phyloP scores from a whole-genome alignment of 1,284 basidiomycete species.

The Phaffia rhodozyma region DNA sequence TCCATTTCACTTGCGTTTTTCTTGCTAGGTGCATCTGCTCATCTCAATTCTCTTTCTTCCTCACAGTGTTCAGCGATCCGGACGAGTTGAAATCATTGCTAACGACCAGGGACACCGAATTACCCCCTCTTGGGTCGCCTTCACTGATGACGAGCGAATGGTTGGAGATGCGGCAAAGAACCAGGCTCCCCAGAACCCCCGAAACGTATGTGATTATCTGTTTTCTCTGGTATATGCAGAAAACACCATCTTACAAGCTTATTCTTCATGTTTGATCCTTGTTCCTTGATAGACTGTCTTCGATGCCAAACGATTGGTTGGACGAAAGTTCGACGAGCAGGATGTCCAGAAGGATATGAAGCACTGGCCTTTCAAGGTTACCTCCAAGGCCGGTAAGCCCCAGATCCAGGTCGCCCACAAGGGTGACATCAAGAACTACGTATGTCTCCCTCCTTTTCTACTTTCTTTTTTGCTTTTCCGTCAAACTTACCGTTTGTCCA shows the following conservation, averaged over 20 bases:
- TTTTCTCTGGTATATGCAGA: neutral
- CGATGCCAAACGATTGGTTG: constrained; percentile 82
- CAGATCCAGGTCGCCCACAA: constrained; percentile 80
- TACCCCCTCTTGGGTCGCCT: constrained; percentile 88
- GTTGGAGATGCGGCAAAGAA: constrained; percentile 50
- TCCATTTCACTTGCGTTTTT: constrained; percentile 12
- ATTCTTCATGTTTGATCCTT: constrained; percentile 20
- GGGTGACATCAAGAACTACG: constrained; percentile 69
- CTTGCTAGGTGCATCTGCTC: constrained; percentile 22
- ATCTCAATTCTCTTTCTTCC: constrained; percentile 32
- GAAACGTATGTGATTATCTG: constrained; percentile 12
- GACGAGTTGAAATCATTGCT: constrained; percentile 73
- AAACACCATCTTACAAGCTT: neutral
- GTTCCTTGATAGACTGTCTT: constrained; percentile 49
- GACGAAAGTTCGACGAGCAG: constrained; percentile 66
- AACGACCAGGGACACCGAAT: constrained; percentile 97
- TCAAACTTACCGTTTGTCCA: neutral
- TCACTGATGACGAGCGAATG: constrained; percentile 83
- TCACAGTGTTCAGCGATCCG: constrained; percentile 74
- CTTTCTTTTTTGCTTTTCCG: neutral
- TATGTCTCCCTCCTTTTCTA: constrained; percentile 21
- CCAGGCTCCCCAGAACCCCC: constrained; percentile 44
- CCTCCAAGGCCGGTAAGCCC: constrained; percentile 74
- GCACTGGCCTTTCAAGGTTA: constrained; percentile 85
- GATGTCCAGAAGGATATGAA: constrained; percentile 58